Percentiles rank a stretch among this genome's conserved stretches.
These are phyloP conservation scores for Fremontodendron californicum DNA, from an alignment of 345 rosid genomes.

Conservation along the genomic window DNA sequence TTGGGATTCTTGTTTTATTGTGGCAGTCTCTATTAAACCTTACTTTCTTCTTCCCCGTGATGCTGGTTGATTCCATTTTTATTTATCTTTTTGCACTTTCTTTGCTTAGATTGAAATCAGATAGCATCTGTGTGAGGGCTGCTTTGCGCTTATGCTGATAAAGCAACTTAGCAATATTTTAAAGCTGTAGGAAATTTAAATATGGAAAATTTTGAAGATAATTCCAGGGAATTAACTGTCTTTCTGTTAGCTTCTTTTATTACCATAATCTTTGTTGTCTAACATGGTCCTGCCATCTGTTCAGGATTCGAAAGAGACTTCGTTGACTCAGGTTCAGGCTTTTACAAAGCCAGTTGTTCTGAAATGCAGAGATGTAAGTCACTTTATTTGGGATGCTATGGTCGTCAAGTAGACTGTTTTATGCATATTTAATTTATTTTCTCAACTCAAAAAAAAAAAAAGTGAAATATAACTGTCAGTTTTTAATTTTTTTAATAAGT, in stretches of 20 bases:
- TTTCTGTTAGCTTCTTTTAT: not conserved
- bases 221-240: not conserved
- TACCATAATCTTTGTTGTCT: slow-evolving; percentile 15
- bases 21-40: not conserved
- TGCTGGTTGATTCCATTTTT: not conserved
- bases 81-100: not conserved
- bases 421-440: not conserved
- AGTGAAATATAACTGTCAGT: not conserved
- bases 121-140: not conserved
- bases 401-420: not conserved
- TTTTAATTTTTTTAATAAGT: slow-evolving; percentile 4
- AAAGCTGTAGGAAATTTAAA: not conserved
- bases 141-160: not conserved
- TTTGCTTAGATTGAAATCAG: not conserved
- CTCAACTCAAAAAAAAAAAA: not conserved
- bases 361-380: slow-evolving; percentile 88
- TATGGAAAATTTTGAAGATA: not conserved
- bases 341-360: slow-evolving; percentile 59
- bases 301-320: slow-evolving; percentile 83
- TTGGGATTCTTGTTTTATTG: not conserved
- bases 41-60: not conserved
- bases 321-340: slow-evolving; percentile 50
- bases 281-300: slow-evolving; percentile 22
- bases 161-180: not conserved
- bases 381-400: slow-evolving; percentile 17